Conservation (phyloP, 2,329 filamentous ascomycete species). For the Volutella citrinella region DNA sequence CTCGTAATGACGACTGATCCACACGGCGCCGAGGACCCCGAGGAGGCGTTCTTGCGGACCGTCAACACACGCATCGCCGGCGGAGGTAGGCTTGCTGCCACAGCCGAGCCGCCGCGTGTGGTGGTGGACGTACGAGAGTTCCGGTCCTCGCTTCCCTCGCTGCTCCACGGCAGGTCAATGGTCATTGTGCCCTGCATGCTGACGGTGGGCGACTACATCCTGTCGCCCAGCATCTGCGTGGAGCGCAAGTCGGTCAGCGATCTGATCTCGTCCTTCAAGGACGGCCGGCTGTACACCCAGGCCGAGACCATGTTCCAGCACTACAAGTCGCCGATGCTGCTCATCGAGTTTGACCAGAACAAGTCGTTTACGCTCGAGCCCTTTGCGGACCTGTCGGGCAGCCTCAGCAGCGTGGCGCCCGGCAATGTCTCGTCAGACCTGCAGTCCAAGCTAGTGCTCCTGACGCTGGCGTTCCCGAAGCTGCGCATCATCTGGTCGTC, state of each 20-base stretch:
- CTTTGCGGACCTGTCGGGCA: constrained; percentile 64
- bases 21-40: constrained; percentile 70
- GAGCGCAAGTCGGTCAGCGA: constrained; percentile 94
- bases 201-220: constrained; percentile 93
- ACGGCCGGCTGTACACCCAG: constrained; percentile 88
- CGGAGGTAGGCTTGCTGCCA: constrained; percentile 79
- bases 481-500: constrained; percentile 92
- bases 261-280: constrained; percentile 85
- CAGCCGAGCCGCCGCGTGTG: constrained; percentile 81
- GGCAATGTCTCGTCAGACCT: constrained; percentile 64
- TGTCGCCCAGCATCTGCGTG: constrained; percentile 86
- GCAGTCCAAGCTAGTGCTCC: constrained; percentile 85
- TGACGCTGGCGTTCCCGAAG: constrained; percentile 87
- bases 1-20: constrained; percentile 75
- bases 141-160: constrained; percentile 83
- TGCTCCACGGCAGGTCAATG: constrained; percentile 86
- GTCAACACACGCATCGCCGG: constrained; percentile 97
- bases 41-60: constrained; percentile 89
- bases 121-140: constrained; percentile 97
- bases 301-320: constrained; percentile 92
- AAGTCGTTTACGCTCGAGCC: constrained; percentile 94
- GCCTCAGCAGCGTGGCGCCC: constrained; percentile 60
- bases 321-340: constrained; percentile 84
- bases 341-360: constrained; percentile 97
- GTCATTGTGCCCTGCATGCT: constrained; percentile 91